phyloP scores from a whole-genome alignment of 202 grass and related monocot genomes.

The Schoenoplectus triqueter region DNA sequence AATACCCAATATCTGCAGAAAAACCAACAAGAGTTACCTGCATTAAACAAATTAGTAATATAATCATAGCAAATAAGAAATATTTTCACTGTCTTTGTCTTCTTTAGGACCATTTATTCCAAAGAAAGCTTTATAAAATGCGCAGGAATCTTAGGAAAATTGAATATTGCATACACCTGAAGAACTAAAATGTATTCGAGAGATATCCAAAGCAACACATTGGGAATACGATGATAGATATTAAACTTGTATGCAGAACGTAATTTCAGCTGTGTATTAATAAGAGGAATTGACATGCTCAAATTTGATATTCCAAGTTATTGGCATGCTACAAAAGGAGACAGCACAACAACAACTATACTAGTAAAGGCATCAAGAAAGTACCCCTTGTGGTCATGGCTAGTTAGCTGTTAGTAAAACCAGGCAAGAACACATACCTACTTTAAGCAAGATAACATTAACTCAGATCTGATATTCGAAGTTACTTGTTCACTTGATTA shows the following conservation, averaged over 20 bases:
- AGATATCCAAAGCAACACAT: background rate
- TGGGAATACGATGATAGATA: background rate
- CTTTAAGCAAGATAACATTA: background rate
- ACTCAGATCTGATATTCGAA: constrained; percentile 24
- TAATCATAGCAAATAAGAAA: constrained; percentile 31
- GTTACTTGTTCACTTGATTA: background rate
- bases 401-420: background rate
- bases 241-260: background rate
- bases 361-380: background rate
- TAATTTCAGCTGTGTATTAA: background rate
- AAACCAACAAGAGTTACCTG: constrained; percentile 99
- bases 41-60: constrained; percentile 42
- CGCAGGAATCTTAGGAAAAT: background rate
- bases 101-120: constrained; percentile 7
- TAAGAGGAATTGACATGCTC: background rate
- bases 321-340: background rate
- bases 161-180: background rate
- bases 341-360: background rate
- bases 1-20: constrained; percentile 98
- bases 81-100: background rate
- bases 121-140: background rate
- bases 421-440: background rate
- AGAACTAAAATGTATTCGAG: background rate
- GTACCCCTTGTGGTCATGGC: background rate
- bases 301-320: constrained; percentile 7